Base-by-base conservation (phyloP, 192 early-diverging fungal species). In the Coemansia guatemalensis region DNA sequence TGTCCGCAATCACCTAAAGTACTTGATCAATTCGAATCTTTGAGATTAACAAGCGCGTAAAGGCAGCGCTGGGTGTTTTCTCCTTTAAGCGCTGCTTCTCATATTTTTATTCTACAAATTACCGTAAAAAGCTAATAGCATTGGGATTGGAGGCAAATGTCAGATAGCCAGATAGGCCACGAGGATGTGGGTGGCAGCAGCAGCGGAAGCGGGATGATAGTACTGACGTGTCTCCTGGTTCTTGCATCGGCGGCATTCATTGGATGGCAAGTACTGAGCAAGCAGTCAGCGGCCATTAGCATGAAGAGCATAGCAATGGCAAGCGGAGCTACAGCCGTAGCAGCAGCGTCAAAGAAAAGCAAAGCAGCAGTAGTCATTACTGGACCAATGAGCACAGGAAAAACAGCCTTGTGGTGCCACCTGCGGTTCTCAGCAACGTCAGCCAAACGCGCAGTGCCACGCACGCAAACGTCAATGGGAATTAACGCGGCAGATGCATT, bases 261-360 rank as follows among this genome's bases (percentile, higher is more conserved):
- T 14, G 64, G 56, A 2, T 79, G 76, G 76, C 66, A 58, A 48
- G 3, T 73, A 21, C 54, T 79, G 27, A 58, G 64, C 53, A 23
- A 64, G 32, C 71, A 79, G 44, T 79, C 76, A 29, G 71, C 68
- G 27, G 67, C 67, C 33, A 79, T 79, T 52, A 70, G 71, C 68
- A 65, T 35, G 24, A 49, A 61, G 30, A 69, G 55, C 50, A 53
- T 79, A 9, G 71, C 71, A 1, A 20, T 73, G 29, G 76, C 75
- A 9, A 57, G 62, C 18, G 75, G 75, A 2, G 53, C 52, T 39
- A 56, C 48, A 4, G 52, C 64, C 26, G 51, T 55, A 14, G 47
- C 35, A 20, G 60, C 53, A 2, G 48, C 64, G 2, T 44, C 64
- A 21, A 30, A 48, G 18, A 56, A 64, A 47, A 58, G 47, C 56